Evolutionary conservation across 768 basidiomycete species (phyloP).

Genomic region (Lentinula edodes): DNA sequence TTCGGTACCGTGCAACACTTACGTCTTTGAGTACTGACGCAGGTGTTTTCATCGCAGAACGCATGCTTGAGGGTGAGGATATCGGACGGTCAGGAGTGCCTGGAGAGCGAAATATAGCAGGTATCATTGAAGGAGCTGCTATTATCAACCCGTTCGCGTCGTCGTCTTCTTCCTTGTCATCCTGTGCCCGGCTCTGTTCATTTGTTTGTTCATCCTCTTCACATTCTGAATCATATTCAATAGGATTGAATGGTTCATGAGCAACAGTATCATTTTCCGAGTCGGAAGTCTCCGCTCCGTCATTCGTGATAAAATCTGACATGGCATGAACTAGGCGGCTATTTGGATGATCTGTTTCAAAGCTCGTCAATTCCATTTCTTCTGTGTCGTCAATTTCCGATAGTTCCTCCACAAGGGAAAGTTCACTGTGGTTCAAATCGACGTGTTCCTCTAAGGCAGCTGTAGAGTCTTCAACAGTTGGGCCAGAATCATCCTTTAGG

Average conservation of each 20-base stretch:
- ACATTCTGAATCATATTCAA: constrained; percentile 35
- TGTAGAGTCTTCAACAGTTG: constrained; percentile 21
- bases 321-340: constrained; percentile 42
- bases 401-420: constrained; percentile 45
- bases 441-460: constrained; percentile 11
- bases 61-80: constrained; percentile 24
- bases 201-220: constrained; percentile 20
- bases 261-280: constrained; percentile 37
- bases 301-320: constrained; percentile 36
- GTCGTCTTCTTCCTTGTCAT: not conserved
- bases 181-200: constrained; percentile 2
- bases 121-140: not conserved
- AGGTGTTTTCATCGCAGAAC: constrained; percentile 46
- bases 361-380: constrained; percentile 64
- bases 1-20: constrained; percentile 42
- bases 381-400: constrained; percentile 56
- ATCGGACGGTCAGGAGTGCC: constrained; percentile 16
- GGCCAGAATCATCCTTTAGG: constrained; percentile 53
- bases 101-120: not conserved
- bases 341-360: constrained; percentile 58
- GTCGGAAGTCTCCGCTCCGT: constrained; percentile 41
- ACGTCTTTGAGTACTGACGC: constrained; percentile 54
- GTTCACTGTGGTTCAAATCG: constrained; percentile 19
- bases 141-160: not conserved
- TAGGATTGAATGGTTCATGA: constrained; percentile 24